A percentile compares a stretch with the other conserved stretches of the same genome.
Conservation (phyloP, 1,284 basidiomycete genomes). For the Porodaedalea pini region DNA sequence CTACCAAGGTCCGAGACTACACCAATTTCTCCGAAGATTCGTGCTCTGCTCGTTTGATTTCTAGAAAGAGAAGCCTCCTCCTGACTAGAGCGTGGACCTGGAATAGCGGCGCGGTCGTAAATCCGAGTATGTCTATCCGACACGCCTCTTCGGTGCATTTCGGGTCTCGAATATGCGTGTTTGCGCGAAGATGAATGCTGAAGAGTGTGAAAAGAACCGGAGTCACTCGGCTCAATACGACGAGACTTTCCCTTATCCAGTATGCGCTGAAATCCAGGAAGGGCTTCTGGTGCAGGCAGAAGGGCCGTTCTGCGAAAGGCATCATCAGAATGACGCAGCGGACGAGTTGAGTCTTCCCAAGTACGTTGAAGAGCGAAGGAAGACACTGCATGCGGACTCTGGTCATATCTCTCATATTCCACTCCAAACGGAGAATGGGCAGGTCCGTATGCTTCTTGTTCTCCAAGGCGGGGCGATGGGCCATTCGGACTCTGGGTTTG, state of each 20-base stretch:
- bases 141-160: not conserved
- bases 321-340: constrained; percentile 1
- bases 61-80: not conserved
- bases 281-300: not conserved
- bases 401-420: not conserved
- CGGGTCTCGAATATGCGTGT: not conserved
- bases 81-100: not conserved
- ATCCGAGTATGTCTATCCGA: too few relatives aligned
- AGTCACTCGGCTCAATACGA: not conserved
- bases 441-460: not conserved
- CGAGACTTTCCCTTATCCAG: constrained; percentile 1
- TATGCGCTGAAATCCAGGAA: not conserved
- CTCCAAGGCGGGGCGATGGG: not conserved
- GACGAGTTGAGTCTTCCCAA: not conserved
- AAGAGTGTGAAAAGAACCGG: not conserved
- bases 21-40: not conserved
- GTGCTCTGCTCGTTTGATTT: not conserved
- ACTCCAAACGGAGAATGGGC: not conserved
- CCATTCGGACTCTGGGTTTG: constrained; percentile 5
- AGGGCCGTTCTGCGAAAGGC: not conserved
- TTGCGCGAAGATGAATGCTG: not conserved
- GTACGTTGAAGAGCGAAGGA: not conserved
- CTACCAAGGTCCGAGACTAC: not conserved
- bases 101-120: not conserved
- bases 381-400: not conserved